phyloP scores from a whole-genome alignment of 495 filamentous ascomycete species.

The Bacidia gigantensis region DNA sequence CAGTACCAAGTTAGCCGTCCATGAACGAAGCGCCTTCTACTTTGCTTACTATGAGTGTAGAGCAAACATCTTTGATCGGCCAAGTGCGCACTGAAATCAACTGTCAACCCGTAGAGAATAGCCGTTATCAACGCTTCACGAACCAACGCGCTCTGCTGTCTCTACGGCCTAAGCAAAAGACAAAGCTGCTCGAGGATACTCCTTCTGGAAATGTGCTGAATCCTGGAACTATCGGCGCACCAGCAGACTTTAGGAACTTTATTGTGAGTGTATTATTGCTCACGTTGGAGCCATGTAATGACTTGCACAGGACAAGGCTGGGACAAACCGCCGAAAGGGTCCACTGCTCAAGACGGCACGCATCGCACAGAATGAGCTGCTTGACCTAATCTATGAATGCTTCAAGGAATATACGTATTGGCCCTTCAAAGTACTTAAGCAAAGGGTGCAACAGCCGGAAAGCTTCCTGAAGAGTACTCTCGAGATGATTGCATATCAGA shows the following conservation, averaged over 20 bases:
- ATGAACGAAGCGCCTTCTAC: not conserved
- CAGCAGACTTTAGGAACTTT: constrained; percentile 37
- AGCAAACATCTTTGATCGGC: constrained; percentile 68
- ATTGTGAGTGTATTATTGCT: constrained; percentile 34
- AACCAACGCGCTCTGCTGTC: constrained; percentile 45
- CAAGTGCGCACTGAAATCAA: constrained; percentile 63
- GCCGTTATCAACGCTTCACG: constrained; percentile 52
- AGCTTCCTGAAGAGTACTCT: constrained; percentile 76
- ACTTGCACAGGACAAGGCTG: constrained; percentile 21
- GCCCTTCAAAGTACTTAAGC: constrained; percentile 70
- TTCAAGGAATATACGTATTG: constrained; percentile 81
- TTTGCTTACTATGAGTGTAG: constrained; percentile 29
- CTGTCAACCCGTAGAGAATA: constrained; percentile 61
- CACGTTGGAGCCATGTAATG: constrained; percentile 14
- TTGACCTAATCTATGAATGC: constrained; percentile 66
- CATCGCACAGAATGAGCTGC: constrained; percentile 71
- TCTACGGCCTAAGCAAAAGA: constrained; percentile 46
- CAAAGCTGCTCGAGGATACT: constrained; percentile 30
- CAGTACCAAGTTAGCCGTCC: constrained; percentile 62
- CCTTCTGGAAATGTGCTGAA: constrained; percentile 11
- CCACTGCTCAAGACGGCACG: constrained; percentile 73
- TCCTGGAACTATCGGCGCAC: constrained; percentile 32
- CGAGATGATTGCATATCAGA: constrained; percentile 65
- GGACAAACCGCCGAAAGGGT: constrained; percentile 24
- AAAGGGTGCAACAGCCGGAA: constrained; percentile 67